Conservation (phyloP, 805 yeast species). For the Soucietia sequanensis region DNA sequence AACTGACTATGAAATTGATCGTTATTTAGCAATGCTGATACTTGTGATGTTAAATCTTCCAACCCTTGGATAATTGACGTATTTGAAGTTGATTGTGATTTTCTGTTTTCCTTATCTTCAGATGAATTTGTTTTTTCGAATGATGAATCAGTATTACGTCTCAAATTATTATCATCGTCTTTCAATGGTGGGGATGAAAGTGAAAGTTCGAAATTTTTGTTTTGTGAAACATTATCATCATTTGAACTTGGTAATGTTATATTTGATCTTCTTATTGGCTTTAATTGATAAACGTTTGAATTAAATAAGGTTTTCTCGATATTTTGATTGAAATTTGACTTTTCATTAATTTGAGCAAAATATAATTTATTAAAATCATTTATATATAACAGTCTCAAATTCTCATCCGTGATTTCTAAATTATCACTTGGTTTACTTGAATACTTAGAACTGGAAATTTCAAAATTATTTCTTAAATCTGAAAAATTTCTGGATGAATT, state of each 20-base stretch:
- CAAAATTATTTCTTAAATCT: background rate
- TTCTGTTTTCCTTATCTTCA: conserved; percentile 8
- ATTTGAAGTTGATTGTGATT: conserved; percentile 22
- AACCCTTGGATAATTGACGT: conserved; percentile 26
- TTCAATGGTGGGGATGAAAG: background rate
- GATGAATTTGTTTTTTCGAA: conserved; percentile 2
- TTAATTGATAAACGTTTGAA: conserved; percentile 22
- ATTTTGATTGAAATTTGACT: conserved; percentile 1
- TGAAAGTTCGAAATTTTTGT: no score
- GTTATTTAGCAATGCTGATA: conserved; percentile 19
- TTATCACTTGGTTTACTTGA: background rate
- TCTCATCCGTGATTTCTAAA: no score
- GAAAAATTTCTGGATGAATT: background rate
- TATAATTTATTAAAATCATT: conserved; percentile 23
- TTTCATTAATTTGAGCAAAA: conserved; percentile 10
- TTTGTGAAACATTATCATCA: conserved; percentile 11
- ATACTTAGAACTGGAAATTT: background rate
- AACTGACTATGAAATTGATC: no score
- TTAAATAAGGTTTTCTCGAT: conserved; percentile 11
- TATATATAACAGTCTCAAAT: conserved; percentile 8
- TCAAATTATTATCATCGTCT: background rate
- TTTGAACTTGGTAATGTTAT: conserved; percentile 28
- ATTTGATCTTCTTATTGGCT: conserved; percentile 32
- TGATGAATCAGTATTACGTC: background rate
- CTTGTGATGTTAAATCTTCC: conserved; percentile 27